Evolutionary conservation across 768 basidiomycete species (phyloP).

Genomic region (Collybia sordida): DNA sequence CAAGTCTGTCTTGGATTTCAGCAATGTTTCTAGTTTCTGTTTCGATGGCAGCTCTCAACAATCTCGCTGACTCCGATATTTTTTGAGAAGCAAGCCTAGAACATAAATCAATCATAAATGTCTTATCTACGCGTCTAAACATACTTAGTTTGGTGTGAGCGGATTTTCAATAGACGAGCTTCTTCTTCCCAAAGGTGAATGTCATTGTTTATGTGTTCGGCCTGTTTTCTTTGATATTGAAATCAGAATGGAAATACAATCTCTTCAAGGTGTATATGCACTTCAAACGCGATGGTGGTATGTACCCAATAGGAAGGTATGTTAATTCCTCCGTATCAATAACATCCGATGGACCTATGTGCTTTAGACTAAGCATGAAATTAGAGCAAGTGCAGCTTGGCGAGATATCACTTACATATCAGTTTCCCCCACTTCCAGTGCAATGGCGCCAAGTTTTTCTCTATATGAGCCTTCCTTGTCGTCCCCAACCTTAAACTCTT

Average conservation of each 20-base stretch:
- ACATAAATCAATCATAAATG: not conserved
- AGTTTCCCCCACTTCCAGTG: constrained; percentile 28
- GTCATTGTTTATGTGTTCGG: constrained; percentile 23
- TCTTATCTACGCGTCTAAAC: not conserved
- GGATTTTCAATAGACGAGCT: constrained; percentile 21
- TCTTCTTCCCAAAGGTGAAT: constrained; percentile 25
- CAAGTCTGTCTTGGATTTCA: constrained; percentile 20
- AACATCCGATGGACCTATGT: not conserved
- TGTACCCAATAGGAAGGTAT: constrained; percentile 11
- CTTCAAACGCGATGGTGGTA: constrained; percentile 19
- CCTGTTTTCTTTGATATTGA: constrained; percentile 18
- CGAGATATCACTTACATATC: constrained; percentile 18
- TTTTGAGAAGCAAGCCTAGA: constrained; percentile 23
- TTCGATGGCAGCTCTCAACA: constrained; percentile 21
- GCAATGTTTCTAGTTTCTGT: constrained; percentile 16
- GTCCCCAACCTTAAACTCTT: not conserved
- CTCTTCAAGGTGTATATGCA: not conserved
- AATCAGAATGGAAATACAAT: not conserved
- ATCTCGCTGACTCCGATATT: constrained; percentile 19
- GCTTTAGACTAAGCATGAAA: constrained; percentile 10
- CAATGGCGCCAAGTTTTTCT: constrained; percentile 21
- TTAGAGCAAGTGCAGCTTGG: not conserved
- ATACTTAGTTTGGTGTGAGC: constrained; percentile 29
- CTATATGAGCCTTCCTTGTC: constrained; percentile 7
- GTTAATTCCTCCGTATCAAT: not conserved